Evolutionary conservation across 169 alveolate genomes (phyloP).

Genomic region (Fabrea salina): DNA sequence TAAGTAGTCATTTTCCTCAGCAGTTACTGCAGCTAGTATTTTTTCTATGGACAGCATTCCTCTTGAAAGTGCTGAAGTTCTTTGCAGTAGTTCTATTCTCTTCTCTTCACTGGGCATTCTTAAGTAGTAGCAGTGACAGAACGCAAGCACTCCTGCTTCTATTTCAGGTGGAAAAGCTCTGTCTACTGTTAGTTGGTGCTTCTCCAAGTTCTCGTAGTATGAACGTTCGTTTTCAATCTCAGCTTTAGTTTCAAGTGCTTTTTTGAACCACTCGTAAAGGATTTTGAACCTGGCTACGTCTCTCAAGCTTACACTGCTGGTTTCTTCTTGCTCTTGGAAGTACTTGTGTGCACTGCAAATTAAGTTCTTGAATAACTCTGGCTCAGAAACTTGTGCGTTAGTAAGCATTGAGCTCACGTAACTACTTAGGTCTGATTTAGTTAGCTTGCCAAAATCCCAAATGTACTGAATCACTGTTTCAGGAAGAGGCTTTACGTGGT

Average conservation of each 20-base stretch:
- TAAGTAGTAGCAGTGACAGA: slow-evolving; percentile 23
- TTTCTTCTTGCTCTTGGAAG: slow-evolving; percentile 49
- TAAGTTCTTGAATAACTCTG: background rate
- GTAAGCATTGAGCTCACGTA: slow-evolving; percentile 47
- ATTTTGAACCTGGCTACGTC: slow-evolving; percentile 66
- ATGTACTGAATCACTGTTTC: slow-evolving; percentile 54
- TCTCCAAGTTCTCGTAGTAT: background rate
- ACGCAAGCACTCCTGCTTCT: background rate
- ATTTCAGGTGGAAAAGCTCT: too few species aligned
- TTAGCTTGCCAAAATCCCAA: slow-evolving; percentile 65
- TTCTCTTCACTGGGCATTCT: background rate
- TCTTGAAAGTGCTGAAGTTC: background rate
- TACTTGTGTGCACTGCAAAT: slow-evolving; percentile 25
- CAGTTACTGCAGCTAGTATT: background rate
- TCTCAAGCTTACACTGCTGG: slow-evolving; percentile 71
- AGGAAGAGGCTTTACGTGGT: slow-evolving; percentile 63
- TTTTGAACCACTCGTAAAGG: slow-evolving; percentile 34
- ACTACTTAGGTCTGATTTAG: slow-evolving; percentile 44
- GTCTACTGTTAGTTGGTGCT: too few species aligned
- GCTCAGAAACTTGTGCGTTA: background rate
- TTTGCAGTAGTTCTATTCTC: background rate
- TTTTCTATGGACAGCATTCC: background rate
- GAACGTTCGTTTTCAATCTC: background rate
- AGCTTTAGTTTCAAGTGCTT: background rate
- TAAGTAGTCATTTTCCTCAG: slow-evolving; percentile 6